These are phyloP conservation scores for Tephrocybe sp. DNA, from an alignment of 768 basidiomycete species.

Conservation along the genomic window DNA sequence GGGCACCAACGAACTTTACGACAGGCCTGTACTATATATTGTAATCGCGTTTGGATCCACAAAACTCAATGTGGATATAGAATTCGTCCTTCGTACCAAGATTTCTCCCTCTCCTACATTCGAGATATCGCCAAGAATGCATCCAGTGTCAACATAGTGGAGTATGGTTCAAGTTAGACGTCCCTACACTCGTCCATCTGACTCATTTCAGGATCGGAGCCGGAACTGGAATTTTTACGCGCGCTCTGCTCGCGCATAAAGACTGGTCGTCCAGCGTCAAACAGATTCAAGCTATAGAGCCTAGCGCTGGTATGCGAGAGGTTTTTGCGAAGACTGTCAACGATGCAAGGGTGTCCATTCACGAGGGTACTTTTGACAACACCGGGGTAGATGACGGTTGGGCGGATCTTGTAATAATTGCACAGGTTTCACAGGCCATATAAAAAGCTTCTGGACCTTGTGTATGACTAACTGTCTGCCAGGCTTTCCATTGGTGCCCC, in stretches of 20 bases:
- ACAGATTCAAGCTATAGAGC: slow-evolving; percentile 73
- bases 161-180: slow-evolving; percentile 44
- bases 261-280: slow-evolving; percentile 52
- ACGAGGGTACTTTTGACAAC: slow-evolving; percentile 71
- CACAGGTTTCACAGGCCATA: slow-evolving; percentile 49
- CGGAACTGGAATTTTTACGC: slow-evolving; percentile 89
- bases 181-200: neutral
- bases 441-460: neutral
- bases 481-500: slow-evolving; percentile 96
- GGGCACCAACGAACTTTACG: slow-evolving; percentile 85
- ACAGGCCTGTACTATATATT: slow-evolving; percentile 42
- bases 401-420: slow-evolving; percentile 79
- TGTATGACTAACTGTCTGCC: neutral
- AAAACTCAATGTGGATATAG: slow-evolving; percentile 32
- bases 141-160: slow-evolving; percentile 59
- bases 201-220: slow-evolving; percentile 60
- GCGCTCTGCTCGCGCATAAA: slow-evolving; percentile 69
- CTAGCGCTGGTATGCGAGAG: slow-evolving; percentile 83
- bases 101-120: slow-evolving; percentile 60
- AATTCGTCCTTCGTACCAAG: slow-evolving; percentile 82
- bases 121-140: slow-evolving; percentile 40
- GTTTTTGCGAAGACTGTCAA: slow-evolving; percentile 58
- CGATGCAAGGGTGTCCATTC: slow-evolving; percentile 52
- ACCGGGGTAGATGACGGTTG: slow-evolving; percentile 62
- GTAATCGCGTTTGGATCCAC: neutral